Evolutionary conservation across 2,329 filamentous ascomycete species (phyloP).

Genomic region (Diaporthe nobilis): DNA sequence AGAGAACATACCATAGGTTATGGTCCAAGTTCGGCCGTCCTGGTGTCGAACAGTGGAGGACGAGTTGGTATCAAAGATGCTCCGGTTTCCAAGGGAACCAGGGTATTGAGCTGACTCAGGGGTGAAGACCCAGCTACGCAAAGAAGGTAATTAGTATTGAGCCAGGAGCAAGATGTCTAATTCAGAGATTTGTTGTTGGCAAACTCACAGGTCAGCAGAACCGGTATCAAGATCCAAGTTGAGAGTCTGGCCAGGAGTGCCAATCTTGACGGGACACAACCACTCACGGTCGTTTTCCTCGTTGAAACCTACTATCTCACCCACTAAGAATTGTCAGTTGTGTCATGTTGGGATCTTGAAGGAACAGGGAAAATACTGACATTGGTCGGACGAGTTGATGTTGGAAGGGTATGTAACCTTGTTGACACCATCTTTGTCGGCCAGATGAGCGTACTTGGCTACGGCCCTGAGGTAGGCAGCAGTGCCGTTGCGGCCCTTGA

Average conservation of each 20-base stretch:
- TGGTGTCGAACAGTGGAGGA: slow-evolving; percentile 60
- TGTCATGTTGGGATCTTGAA: slow-evolving; percentile 32
- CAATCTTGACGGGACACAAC: slow-evolving; percentile 73
- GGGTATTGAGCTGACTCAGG: slow-evolving; percentile 59
- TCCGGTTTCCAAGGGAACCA: slow-evolving; percentile 60
- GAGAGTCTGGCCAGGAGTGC: slow-evolving; percentile 68
- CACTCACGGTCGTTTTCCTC: slow-evolving; percentile 67
- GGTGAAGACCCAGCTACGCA: slow-evolving; percentile 67
- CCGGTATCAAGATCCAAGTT: slow-evolving; percentile 80
- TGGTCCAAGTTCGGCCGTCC: slow-evolving; percentile 62
- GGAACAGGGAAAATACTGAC: slow-evolving; percentile 42
- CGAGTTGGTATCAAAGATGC: slow-evolving; percentile 60
- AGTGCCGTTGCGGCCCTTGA: slow-evolving; percentile 51
- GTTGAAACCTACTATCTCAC: slow-evolving; percentile 47
- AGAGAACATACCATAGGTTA: slow-evolving; percentile 62
- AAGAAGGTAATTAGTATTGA: slow-evolving; percentile 33
- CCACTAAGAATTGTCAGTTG: slow-evolving; percentile 13
- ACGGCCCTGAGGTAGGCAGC: slow-evolving; percentile 43
- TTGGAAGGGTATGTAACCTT: not conserved
- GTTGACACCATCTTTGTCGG: slow-evolving; percentile 54
- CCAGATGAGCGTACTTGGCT: slow-evolving; percentile 50
- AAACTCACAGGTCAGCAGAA: slow-evolving; percentile 74
- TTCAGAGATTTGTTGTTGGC: not conserved
- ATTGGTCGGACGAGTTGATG: not conserved
- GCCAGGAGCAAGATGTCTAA: not conserved